Evolutionary conservation across 1,284 basidiomycete genomes (phyloP), one percentile per base, ranked within the genome.

Genomic region (Austroboletus niveus): DNA sequence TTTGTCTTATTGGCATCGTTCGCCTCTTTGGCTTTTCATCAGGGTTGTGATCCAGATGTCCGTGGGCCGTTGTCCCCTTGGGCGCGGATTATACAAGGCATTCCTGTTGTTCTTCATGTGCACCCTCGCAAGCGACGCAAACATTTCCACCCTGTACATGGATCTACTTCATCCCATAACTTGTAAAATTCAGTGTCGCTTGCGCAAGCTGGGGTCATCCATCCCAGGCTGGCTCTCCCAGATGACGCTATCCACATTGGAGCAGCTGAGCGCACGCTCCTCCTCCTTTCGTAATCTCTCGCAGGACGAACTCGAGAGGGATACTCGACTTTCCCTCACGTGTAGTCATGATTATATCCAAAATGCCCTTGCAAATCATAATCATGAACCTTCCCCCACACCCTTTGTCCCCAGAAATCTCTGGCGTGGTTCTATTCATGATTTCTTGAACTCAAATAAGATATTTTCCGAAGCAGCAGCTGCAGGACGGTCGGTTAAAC

Each of bases 131-230:
- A 29, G 27, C 8, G 27, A 29, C 8, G 27, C 27, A 29, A 29
- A 29, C 27, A 11, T 34, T 14, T 14, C 32, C 10, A 39, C 52
- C 6, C 51, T 72, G 7, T 45, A 64, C 1, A 69, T 58, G 42
- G 66, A 74, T 40, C 48, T 71, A 1, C 58, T 76, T 14, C 53
- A 56, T 27, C 52, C n/a, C 32, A 53, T 59, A 35, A 59, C 54
- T 5, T 34, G 56, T 8, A 76, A 76, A 34, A 34, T 34, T 14
- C 14, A 12, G 11, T 10, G 12, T 12, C 11, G 32, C 12, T 5
- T 11, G 32, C 2, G 14, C 32, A 34, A 29, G 27, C 27, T 29
- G 27, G 27, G 7, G 27, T 29, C 27, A 29, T 8, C 27, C 27
- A 29, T 29, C 32, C 32, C 32, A 4, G 32, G 14, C 32, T 34